Evolutionary conservation across 1,139 yeast species (phyloP), one percentile per base, ranked within the genome.

Genomic region (Hyphopichia khmerensis): DNA sequence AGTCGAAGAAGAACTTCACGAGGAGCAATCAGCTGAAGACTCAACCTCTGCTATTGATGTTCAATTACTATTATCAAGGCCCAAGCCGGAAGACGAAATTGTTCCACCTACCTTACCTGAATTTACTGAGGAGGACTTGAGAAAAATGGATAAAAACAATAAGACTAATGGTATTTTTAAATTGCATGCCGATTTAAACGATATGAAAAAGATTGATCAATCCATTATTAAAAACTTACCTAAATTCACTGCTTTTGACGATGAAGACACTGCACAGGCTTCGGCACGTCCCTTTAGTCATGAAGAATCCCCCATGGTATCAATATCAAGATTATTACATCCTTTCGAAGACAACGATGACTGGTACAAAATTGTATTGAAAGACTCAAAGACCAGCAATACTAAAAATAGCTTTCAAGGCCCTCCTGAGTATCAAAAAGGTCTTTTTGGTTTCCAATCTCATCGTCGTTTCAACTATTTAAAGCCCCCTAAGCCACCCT

Each of bases 401-500:
- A 44, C 33, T 34, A 42, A 40, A 35, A 41, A 19, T 39, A 44
- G 13, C 30, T 46, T 48, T 47, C 33, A 46, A 44, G 59, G 66
- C 36, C 56, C 68, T 38, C 80, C 69, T 1, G 74, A 69, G 39
- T 70, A 62, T 47, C 84, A 80, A 48, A 79, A 77, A 54, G 84
- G 85, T 3, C 58, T 82, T 19, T 81, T 81, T 62, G 82, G 84
- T 2, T 69, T 77, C 30, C 79, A 79, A 34, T 65, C 79, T 0
- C 85, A 80, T 49, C 77, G 87, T 50, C 69, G 85, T 39, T 77
- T 80, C 47, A 82, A 80, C 46, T 70, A 73, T 31, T 67, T 87
- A 40, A 82, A 83, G 50, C 95, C 98, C 0, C 99, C 98, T 4
- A 79, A 80, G 43, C 98, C 97, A 1, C 98, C 97, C 8, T 77